Evolutionary conservation across 371 early-diverging fungal species (phyloP), one percentile per base, ranked within the genome.

Genomic region (Haplosporangium sp.): DNA sequence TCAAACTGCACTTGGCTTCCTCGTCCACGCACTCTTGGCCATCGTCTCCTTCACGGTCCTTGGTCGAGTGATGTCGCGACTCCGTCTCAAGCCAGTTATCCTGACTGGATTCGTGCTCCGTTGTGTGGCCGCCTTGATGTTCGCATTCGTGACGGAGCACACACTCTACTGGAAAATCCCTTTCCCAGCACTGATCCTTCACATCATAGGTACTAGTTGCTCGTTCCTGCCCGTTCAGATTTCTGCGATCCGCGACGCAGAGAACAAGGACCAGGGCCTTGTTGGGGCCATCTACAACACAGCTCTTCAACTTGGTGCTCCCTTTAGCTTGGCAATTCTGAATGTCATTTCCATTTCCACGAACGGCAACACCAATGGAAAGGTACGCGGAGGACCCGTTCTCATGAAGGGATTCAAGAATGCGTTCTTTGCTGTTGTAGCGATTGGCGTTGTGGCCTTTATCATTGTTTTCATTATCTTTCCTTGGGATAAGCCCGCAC

Each of bases 101-200:
- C 46, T 77, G 8, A 20, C 46, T 3, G 79, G 68, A 0, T 67
- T 71, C 51, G 5, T 77, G 11, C 38, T 71, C 6, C 51, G 71
- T 6, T 56, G 56, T 10, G 54, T 40, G 16, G 46, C 81, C 3
- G 72, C 65, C 9, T n/a, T 68, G 8, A 52, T 68, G 52, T 66
- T 84, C 23, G 55, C 73, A 1, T 80, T 86, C 20, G 72, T 67
- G 5, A 74, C 69, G 7, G 74, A 84, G 16, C 77, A 84, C 38
- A 83, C 81, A 0, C 73, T 55, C 8, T 77, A 72, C 42, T 72
- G 55, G 64, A 37, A 46, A 1, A 40, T 77, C 21, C 57, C 62
- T 10, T 72, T 77, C 69, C 79, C 79, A 1, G 72, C 71, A 10
- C 37, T 77, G 1, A 64, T 68, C 45, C 1, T 72, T 20, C 72